These are phyloP conservation scores for Paecilomyces dactylethromorphus DNA, from an alignment of 2,329 filamentous ascomycete species.

Conservation along the genomic window DNA sequence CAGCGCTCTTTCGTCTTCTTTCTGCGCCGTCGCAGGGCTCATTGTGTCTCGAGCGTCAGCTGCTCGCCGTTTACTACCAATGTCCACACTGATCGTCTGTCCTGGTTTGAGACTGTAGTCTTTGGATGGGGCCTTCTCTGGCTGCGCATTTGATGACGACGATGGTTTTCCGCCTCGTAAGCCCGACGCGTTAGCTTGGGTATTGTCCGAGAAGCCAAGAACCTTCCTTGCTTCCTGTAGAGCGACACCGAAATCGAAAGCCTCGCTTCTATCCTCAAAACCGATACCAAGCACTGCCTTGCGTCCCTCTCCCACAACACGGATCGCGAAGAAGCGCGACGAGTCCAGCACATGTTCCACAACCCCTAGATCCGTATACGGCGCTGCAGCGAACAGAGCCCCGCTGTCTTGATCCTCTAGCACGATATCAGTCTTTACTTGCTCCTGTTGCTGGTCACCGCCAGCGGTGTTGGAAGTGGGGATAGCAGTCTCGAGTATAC, in stretches of 20 bases:
- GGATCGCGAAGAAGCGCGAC: constrained; percentile 75
- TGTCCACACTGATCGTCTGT: constrained; percentile 78
- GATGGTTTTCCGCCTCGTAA: constrained; percentile 8
- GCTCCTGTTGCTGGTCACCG: constrained; percentile 38
- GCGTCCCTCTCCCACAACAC: constrained; percentile 69
- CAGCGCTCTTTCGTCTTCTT: constrained; percentile 40
- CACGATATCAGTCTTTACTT: constrained; percentile 66
- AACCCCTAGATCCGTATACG: constrained; percentile 59
- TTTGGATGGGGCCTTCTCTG: constrained; percentile 45
- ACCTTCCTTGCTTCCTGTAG: constrained; percentile 71
- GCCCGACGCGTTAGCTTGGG: constrained; percentile 9
- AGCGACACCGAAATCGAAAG: constrained; percentile 77
- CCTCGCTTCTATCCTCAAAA: constrained; percentile 78
- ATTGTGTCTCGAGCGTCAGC: not conserved
- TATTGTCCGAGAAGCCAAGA: constrained; percentile 52
- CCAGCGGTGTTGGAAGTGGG: constrained; percentile 50
- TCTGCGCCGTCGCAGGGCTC: constrained; percentile 10
- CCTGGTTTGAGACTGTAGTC: constrained; percentile 86
- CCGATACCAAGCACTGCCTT: constrained; percentile 78
- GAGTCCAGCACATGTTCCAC: constrained; percentile 77
- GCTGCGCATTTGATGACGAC: constrained; percentile 29
- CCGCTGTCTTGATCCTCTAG: constrained; percentile 69
- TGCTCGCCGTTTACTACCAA: constrained; percentile 51
- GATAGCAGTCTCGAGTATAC: constrained; percentile 68
- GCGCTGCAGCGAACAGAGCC: constrained; percentile 75